Evolutionary conservation across 75 land plant species (phyloP), one percentile per base, ranked within the genome.

Genomic region (Azolla pinnata): DNA sequence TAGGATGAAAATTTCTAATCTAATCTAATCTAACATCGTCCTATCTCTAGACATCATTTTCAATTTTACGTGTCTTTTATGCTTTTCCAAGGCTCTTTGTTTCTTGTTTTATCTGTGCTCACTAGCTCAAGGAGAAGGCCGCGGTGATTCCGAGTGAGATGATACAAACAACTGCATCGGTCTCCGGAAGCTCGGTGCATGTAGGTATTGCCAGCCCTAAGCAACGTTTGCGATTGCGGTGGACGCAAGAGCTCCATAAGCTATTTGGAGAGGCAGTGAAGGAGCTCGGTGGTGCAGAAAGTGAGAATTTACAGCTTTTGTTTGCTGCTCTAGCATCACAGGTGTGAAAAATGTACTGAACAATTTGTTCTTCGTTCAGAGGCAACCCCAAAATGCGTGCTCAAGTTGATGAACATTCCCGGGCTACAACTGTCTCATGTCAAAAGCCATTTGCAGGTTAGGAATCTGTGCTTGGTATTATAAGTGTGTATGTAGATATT

Each of bases 361-460:
- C 42, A 7, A 4, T 16, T 3, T 47, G 50, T 9, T 20, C 19
- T 47, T 12, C 20, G 50, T 12, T 47, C 67, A 77, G 80, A 76
- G 32, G 80, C 79, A 2, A 77, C 80, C 0, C 80, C 80, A 33
- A 77, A 77, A 25, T 62, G 61, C 17, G 55, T 77, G 31, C 60
- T 85, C 34, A 81, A 73, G 50, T 63, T 85, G 17, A 87, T 87
- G 92, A 81, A 81, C 31, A 80, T 81, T 51, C 79, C 79, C 29
- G 72, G 83, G 9, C 59, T 87, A 60, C 87, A 84, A 1, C 69
- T 87, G 40, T 87, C 83, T 60, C 92, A 87, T 65, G 80, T 87
- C 1, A 87, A 87, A 67, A 87, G 92, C 44, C 92, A 87, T 44
- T 59, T 87, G 31, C 92, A 87, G 88, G 92, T 72, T 54, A n/a